A percentile compares a stretch with the other conserved stretches of the same genome.
These are phyloP conservation scores for Gelatoporia subvermispora DNA, from an alignment of 768 basidiomycete genomes.

Conservation along the genomic window DNA sequence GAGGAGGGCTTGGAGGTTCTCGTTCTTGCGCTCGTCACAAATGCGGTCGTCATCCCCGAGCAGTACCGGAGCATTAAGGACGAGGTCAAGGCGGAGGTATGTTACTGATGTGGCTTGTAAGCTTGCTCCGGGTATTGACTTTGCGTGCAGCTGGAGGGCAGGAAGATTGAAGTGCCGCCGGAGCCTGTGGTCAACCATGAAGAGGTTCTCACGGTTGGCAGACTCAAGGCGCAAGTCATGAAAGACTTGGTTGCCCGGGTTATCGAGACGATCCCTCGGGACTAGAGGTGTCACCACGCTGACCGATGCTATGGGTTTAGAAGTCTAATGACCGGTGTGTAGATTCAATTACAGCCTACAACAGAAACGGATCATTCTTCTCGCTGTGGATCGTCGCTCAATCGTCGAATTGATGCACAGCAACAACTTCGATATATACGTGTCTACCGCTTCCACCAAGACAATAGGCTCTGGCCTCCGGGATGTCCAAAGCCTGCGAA, in stretches of 20 bases:
- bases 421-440: too few species aligned
- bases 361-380: too few species aligned
- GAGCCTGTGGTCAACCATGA: conserved; percentile 64
- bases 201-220: conserved; percentile 68
- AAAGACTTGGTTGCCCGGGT: conserved; percentile 63
- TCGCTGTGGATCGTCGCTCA: too few species aligned
- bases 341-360: too few species aligned
- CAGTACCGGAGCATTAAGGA: conserved; percentile 63
- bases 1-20: conserved; percentile 73
- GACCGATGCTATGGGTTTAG: too few species aligned
- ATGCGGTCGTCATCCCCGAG: conserved; percentile 72
- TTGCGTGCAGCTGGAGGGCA: conserved; percentile 53
- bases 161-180: conserved; percentile 34
- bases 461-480: too few species aligned
- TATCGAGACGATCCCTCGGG: conserved; percentile 32
- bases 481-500: too few species aligned
- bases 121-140: not conserved
- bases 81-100: conserved; percentile 74
- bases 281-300: too few species aligned
- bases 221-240: conserved; percentile 67
- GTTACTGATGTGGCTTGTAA: conserved; percentile 16
- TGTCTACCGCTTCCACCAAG: too few species aligned
- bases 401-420: too few species aligned
- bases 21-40: conserved; percentile 83
- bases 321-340: too few species aligned